Evolutionary conservation across 106 monocot species (phyloP).

Genomic region (Platanthera zijinensis): DNA sequence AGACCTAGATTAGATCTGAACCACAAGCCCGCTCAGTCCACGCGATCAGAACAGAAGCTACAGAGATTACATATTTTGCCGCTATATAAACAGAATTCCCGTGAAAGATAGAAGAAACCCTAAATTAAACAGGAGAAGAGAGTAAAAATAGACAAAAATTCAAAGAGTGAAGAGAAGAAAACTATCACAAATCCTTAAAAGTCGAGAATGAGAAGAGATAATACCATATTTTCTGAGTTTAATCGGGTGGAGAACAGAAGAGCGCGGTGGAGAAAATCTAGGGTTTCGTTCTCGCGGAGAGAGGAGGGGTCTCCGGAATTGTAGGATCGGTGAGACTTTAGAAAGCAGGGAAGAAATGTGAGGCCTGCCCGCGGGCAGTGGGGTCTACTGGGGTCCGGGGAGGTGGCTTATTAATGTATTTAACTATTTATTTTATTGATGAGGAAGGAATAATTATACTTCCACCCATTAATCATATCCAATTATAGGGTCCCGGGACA

Average conservation of each 20-base stretch:
- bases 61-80: neutral
- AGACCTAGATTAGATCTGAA: neutral
- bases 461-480: no score
- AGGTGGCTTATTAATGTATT: neutral
- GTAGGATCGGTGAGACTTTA: neutral
- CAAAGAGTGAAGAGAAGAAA: neutral
- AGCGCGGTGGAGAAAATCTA: neutral
- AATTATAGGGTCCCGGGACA: no score
- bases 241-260: constrained; percentile 6
- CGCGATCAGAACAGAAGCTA: neutral
- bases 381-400: neutral
- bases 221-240: constrained; percentile 2
- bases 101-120: neutral
- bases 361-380: neutral
- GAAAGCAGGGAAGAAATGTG: neutral
- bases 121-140: neutral
- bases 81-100: neutral
- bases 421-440: neutral
- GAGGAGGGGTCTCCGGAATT: neutral
- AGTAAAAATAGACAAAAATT: neutral
- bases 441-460: no score
- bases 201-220: neutral
- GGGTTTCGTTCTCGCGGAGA: neutral
- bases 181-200: neutral
- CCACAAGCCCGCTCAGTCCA: neutral